Percentiles rank a stretch among this genome's conserved stretches.
Evolutionary conservation across 352 stramenopile genomes (phyloP).

Genomic region (Peronosclerospora sorghi): DNA sequence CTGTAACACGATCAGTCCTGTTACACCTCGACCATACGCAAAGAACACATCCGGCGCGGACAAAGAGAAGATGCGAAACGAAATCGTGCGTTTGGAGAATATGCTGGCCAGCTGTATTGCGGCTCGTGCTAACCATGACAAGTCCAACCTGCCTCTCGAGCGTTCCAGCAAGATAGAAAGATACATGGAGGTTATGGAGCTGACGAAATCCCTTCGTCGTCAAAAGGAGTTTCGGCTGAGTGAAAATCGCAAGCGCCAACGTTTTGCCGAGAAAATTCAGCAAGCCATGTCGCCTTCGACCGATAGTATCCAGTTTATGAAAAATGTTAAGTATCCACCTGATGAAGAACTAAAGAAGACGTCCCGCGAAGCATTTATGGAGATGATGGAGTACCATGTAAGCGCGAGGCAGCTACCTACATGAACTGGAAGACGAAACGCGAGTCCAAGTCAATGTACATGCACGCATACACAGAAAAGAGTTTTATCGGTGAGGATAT

Average conservation of each 20-base stretch:
- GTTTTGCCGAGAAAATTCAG: too few species aligned
- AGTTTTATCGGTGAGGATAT: conserved; percentile 58
- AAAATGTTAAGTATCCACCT: conserved; percentile 11
- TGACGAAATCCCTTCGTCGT: too few species aligned
- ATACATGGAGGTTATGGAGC: too few species aligned
- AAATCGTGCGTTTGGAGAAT: conserved; percentile 38
- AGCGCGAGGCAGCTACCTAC: conserved; percentile 49
- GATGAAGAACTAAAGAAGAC: conserved; percentile 73
- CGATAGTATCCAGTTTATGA: conserved; percentile 73
- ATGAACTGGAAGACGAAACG: conserved; percentile 69
- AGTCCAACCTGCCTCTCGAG: too few species aligned
- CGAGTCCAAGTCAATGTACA: conserved; percentile 79
- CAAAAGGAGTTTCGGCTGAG: conserved; percentile 77
- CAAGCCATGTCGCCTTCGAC: conserved; percentile 52
- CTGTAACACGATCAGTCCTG: too few species aligned
- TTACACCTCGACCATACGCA: conserved; percentile 58
- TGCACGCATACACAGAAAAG: conserved; percentile 69
- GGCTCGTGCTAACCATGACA: too few species aligned
- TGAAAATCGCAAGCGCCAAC: conserved; percentile 45
- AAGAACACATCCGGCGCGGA: conserved; percentile 40
- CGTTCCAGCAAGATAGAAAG: too few species aligned
- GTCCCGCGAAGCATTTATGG: conserved; percentile 55
- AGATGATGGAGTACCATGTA: conserved; percentile 74
- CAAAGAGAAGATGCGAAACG: conserved; percentile 62
- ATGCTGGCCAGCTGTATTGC: too few species aligned